These are phyloP conservation scores for Rostrohypoxylon terebratum DNA, from an alignment of 495 filamentous ascomycete genomes.

Conservation along the genomic window DNA sequence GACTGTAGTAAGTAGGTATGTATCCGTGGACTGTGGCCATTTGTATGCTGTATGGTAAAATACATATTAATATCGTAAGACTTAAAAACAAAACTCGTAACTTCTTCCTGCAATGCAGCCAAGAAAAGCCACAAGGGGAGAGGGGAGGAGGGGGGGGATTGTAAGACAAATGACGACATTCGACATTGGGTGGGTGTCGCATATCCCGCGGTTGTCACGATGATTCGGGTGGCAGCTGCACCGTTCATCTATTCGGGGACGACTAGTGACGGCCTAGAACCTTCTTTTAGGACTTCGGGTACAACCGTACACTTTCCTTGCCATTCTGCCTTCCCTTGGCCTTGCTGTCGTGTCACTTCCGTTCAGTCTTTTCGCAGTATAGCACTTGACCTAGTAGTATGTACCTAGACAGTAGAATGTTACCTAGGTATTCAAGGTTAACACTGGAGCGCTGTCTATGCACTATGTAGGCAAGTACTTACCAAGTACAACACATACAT, in stretches of 20 bases:
- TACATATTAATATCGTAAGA: slow-evolving; percentile 43
- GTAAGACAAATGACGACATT: slow-evolving; percentile 49
- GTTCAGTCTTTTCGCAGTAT: slow-evolving; percentile 34
- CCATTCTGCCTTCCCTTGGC: slow-evolving; percentile 19
- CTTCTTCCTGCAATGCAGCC: slow-evolving; percentile 14
- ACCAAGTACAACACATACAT: background rate
- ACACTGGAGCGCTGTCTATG: too few relatives aligned
- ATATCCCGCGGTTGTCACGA: slow-evolving; percentile 33
- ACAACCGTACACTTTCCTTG: slow-evolving; percentile 15
- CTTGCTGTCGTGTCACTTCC: slow-evolving; percentile 43
- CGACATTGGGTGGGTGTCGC: slow-evolving; percentile 40
- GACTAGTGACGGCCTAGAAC: slow-evolving; percentile 38
- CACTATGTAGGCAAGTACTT: too few relatives aligned
- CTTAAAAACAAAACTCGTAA: slow-evolving; percentile 9
- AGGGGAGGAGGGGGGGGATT: too few relatives aligned
- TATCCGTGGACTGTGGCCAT: too few relatives aligned
- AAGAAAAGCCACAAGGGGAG: slow-evolving; percentile 26
- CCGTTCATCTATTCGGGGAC: slow-evolving; percentile 41
- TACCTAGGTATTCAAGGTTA: too few relatives aligned
- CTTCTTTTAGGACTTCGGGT: slow-evolving; percentile 39
- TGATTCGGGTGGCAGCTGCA: slow-evolving; percentile 45
- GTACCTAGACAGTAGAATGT: too few relatives aligned
- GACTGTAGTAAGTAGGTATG: too few relatives aligned
- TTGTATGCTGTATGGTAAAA: background rate
- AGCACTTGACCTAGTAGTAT: slow-evolving; percentile 26